Evolutionary conservation across 345 rosid species (phyloP).

Genomic region (Cardamine occulta): DNA sequence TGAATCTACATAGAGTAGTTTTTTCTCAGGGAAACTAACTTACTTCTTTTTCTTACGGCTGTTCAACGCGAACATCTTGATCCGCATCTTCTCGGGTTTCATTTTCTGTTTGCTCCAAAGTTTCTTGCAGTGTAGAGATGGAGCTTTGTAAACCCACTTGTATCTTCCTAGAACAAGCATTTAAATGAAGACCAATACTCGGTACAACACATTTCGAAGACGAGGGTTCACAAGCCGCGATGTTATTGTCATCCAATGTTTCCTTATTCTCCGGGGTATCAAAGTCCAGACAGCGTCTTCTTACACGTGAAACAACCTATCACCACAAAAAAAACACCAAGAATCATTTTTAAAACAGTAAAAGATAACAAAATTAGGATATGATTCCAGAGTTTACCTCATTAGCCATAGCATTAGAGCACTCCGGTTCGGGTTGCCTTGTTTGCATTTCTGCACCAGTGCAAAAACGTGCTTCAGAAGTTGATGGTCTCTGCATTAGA

Average conservation of each 20-base stretch:
- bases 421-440: slow-evolving; percentile 20
- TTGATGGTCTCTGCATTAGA: slow-evolving; percentile 59
- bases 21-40: slow-evolving; percentile 27
- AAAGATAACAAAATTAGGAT: slow-evolving; percentile 1
- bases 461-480: slow-evolving; percentile 37
- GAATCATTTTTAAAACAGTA: background rate
- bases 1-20: background rate
- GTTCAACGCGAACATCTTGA: slow-evolving; percentile 29
- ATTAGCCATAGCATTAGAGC: slow-evolving; percentile 12
- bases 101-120: slow-evolving; percentile 46
- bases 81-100: slow-evolving; percentile 46
- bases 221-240: slow-evolving; percentile 20
- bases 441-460: slow-evolving; percentile 41
- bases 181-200: slow-evolving; percentile 94
- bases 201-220: slow-evolving; percentile 61
- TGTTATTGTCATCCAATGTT: slow-evolving; percentile 36
- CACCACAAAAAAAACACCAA: slow-evolving; percentile 23
- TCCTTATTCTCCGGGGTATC: slow-evolving; percentile 55
- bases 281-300: slow-evolving; percentile 92
- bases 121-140: slow-evolving; percentile 55
- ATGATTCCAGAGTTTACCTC: slow-evolving; percentile 24
- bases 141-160: slow-evolving; percentile 51
- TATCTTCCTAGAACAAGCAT: slow-evolving; percentile 59
- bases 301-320: slow-evolving; percentile 67
- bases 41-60: slow-evolving; percentile 91